Evolutionary conservation across 2,329 filamentous ascomycete species (phyloP), one percentile per base, ranked within the genome.

Genomic region (Penicillium oxalicum): DNA sequence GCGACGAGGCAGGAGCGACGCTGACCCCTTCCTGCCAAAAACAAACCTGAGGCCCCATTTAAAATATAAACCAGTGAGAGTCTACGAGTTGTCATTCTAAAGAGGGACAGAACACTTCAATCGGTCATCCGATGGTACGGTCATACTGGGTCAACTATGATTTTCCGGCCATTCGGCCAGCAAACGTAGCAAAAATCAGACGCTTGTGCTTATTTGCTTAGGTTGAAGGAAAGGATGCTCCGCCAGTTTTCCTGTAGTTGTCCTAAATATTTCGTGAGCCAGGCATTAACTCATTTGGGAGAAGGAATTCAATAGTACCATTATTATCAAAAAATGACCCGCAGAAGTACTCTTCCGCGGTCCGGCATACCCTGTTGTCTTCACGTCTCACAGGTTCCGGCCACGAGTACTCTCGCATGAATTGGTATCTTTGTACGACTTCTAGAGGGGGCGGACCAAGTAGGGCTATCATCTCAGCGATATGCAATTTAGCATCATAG

Each of bases 391-490:
- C 47, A 53, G 61, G 51, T 50, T 60, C 34, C 4, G 61, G 61
- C 61, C 61, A 71, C 18, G 33, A 49, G 45, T 62, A 61, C 33
- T 58, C 57, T 56, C 51, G 56, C 59, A 64, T 67, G 39, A 38
- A 58, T 45, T 59, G 60, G 55, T 61, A 70, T 59, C 64, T 61
- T 52, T 61, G 49, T 48, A 72, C 46, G 7, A 73, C 39, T 47
- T 67, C 62, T 47, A 53, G 60, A 37, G 67, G 69, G 4, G 70
- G 70, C 32, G 61, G 63, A n/a, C 70, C 71, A 2, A 74, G 54
- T 48, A 74, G 59, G 13, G 63, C 65, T 43, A 73, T 70, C 61
- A 75, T 74, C 51, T 74, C 62, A 5, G 71, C 69, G 8, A 75
- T 50, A 49, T 74, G 68, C 43, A 58, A 37, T 61, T 64, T 68